phyloP scores from a whole-genome alignment of 225 moss, liverwort and hornwort species.

The Thuidium tamariscinum region DNA sequence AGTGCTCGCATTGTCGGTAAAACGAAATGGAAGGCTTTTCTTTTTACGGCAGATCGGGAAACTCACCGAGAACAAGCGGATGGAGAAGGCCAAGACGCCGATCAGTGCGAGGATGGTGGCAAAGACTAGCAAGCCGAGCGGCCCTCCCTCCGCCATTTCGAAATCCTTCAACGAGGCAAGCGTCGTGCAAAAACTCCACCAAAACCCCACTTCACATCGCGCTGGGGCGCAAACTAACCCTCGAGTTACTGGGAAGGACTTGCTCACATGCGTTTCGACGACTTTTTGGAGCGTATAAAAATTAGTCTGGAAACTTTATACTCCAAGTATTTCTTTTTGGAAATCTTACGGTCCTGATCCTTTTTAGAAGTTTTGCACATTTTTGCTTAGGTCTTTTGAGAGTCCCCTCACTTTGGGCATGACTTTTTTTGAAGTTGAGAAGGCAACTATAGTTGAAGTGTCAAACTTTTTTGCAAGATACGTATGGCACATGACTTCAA shows the following conservation, averaged over 20 bases:
- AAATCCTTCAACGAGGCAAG: background rate
- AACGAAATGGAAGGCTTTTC: background rate
- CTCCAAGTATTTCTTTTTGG: background rate
- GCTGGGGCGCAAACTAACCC: background rate
- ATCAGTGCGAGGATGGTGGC: constrained; percentile 76
- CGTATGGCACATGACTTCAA: no score
- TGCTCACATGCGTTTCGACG: background rate
- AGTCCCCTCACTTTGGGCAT: no score
- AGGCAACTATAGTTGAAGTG: no score
- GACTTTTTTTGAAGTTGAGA: no score
- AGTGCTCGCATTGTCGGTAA: background rate
- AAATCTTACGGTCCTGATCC: fast-evolving
- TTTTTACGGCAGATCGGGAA: background rate
- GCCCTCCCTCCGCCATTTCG: constrained; percentile 37
- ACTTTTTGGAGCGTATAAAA: background rate
- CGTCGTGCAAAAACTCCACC: background rate
- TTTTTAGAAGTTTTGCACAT: background rate
- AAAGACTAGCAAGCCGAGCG: constrained; percentile 68
- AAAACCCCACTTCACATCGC: background rate
- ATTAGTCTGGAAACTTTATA: background rate
- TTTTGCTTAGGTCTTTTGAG: background rate
- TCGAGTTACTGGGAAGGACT: background rate
- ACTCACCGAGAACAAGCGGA: constrained; percentile 93
- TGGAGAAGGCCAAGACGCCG: constrained; percentile 98
- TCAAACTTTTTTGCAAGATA: no score